Percentiles rank a stretch among this genome's conserved stretches.
Conservation (phyloP, 192 early-diverging fungal genomes). For the Spizellomyces sp. region DNA sequence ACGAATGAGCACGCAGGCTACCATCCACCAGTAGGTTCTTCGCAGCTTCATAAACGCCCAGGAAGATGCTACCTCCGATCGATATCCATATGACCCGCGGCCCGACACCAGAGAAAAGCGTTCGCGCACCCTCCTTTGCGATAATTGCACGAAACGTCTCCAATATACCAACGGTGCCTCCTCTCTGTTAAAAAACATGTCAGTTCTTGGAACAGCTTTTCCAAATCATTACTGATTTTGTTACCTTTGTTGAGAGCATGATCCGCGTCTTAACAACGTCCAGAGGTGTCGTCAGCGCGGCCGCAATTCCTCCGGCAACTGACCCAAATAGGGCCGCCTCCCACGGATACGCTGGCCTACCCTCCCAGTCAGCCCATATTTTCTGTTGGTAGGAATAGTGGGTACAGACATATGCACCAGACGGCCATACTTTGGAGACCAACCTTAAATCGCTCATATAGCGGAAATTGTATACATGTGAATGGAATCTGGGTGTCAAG, state of each 20-base stretch:
- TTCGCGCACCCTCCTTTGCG: conserved; percentile 73
- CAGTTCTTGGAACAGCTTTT: background rate
- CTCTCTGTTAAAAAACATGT: conserved; percentile 15
- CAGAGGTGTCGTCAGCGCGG: conserved; percentile 89
- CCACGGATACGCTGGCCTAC: conserved; percentile 64
- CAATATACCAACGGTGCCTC: conserved; percentile 68
- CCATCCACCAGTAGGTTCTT: conserved; percentile 7
- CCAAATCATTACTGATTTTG: background rate
- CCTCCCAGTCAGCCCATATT: conserved; percentile 34
- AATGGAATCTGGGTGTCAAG: conserved; percentile 77
- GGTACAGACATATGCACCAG: background rate
- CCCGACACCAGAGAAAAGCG: conserved; percentile 86
- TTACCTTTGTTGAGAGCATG: conserved; percentile 85
- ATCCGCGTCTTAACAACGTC: conserved; percentile 96
- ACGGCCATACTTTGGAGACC: background rate
- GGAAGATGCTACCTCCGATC: conserved; percentile 92
- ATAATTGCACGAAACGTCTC: conserved; percentile 74
- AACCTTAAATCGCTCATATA: conserved; percentile 89
- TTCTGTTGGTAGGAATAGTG: conserved; percentile 21
- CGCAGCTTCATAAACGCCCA: conserved; percentile 86
- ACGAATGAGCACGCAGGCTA: too few relatives aligned
- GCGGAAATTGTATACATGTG: conserved; percentile 93
- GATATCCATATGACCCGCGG: conserved; percentile 96
- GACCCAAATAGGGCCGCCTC: conserved; percentile 87
- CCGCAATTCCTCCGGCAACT: conserved; percentile 86